Evolutionary conservation across 2,329 filamentous ascomycete species (phyloP).

Genomic region (Diaporthe helianthi): DNA sequence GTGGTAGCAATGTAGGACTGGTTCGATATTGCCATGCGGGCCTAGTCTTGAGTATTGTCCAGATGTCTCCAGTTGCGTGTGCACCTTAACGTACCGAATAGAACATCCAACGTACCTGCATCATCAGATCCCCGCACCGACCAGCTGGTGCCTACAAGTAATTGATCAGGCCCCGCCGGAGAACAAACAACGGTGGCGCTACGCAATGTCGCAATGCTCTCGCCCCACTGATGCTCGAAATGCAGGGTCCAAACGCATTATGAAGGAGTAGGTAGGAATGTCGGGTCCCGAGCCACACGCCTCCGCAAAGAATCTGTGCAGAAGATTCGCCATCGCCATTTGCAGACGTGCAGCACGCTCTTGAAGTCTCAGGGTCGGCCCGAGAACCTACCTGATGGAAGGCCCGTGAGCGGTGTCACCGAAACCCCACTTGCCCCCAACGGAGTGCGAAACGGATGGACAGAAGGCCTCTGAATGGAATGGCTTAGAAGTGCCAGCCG

Average conservation of each 20-base stretch:
- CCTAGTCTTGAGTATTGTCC: background rate
- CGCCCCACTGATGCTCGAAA: slow-evolving; percentile 2
- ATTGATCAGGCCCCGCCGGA: background rate
- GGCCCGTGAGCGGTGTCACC: background rate
- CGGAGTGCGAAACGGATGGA: background rate
- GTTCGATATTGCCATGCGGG: background rate
- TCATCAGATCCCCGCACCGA: slow-evolving; percentile 1
- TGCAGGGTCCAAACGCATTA: background rate
- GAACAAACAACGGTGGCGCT: background rate
- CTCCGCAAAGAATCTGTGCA: background rate
- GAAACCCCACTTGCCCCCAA: slow-evolving; percentile 12
- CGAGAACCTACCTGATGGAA: background rate
- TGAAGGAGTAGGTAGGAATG: background rate
- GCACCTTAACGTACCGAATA: too few species aligned
- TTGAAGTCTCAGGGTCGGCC: slow-evolving; percentile 12
- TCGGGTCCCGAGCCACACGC: slow-evolving; percentile 16
- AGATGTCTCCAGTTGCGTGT: background rate
- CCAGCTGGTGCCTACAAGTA: background rate
- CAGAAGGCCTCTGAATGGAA: background rate
- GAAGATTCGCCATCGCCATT: background rate
- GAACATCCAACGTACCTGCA: background rate
- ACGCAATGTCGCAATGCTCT: background rate
- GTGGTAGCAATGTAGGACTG: background rate
- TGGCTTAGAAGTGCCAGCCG: background rate
- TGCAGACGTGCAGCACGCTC: background rate